These are phyloP conservation scores for Eimeria maxima DNA, from an alignment of 169 alveolate species.

Conservation along the genomic window DNA sequence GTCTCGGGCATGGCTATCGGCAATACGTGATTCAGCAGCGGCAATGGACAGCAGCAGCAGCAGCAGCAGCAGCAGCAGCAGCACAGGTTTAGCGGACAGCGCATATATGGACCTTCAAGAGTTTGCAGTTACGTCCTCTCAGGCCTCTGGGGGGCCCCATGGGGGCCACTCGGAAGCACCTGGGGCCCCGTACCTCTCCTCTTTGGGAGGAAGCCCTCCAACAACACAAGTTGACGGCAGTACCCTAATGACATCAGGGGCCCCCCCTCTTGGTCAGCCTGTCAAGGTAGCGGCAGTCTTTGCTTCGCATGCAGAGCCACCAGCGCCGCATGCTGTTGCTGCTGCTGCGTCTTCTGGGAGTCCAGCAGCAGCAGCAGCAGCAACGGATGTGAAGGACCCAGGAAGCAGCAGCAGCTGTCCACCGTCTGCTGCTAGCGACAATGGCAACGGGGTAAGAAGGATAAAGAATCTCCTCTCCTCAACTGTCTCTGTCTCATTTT, in stretches of 20 bases:
- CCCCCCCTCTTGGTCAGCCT: too few relatives aligned
- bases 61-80: constrained; percentile 8
- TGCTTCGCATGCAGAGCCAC: not conserved
- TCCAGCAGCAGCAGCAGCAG: not conserved
- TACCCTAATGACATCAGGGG: not conserved
- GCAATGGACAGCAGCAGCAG: constrained; percentile 24
- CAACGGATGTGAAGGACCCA: not conserved
- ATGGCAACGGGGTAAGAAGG: not conserved
- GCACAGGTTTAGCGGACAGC: not conserved
- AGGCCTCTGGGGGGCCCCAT: not conserved
- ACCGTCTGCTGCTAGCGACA: not conserved
- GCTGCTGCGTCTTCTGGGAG: not conserved
- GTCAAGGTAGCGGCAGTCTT: not conserved
- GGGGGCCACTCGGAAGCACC: not conserved
- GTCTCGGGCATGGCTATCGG: constrained; percentile 32
- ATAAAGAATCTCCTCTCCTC: not conserved
- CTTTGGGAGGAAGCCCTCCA: not conserved
- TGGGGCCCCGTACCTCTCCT: not conserved
- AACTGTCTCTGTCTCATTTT: not conserved
- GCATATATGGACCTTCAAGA: not conserved
- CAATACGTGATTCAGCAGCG: not conserved
- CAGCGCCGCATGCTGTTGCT: not conserved
- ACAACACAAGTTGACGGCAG: not conserved
- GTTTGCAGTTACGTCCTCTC: not conserved
- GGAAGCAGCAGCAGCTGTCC: not conserved